Evolutionary conservation across 2,329 filamentous ascomycete species (phyloP).

Genomic region (Colletotrichum sojae): DNA sequence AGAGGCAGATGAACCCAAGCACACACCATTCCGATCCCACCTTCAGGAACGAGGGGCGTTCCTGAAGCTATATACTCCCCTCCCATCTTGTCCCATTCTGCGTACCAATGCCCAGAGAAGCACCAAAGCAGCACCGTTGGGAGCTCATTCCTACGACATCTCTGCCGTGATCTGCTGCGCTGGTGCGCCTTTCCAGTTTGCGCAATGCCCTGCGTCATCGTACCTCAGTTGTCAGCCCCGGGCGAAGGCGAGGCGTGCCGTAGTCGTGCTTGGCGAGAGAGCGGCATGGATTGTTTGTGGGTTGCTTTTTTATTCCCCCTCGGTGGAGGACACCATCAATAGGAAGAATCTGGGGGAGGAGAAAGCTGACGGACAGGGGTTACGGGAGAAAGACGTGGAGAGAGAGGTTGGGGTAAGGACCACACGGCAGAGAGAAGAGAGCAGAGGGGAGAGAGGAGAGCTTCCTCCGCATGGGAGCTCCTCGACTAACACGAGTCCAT

Average conservation of each 20-base stretch:
- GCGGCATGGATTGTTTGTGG: neutral
- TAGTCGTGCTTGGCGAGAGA: conserved; percentile 26
- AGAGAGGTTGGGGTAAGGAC: conserved; percentile 2
- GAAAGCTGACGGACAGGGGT: neutral
- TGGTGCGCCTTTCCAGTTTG: neutral
- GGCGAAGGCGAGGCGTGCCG: conserved; percentile 32
- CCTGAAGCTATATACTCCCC: conserved; percentile 3
- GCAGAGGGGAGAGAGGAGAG: neutral
- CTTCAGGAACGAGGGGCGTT: neutral
- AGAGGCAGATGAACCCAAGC: neutral
- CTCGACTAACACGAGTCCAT: neutral
- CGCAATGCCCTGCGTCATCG: conserved; percentile 33
- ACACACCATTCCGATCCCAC: neutral
- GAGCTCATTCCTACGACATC: conserved; percentile 3
- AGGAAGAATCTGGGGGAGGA: conserved; percentile 4
- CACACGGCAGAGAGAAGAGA: neutral
- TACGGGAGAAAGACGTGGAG: neutral
- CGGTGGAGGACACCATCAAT: neutral
- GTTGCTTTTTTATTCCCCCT: neutral
- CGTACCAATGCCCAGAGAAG: too few species aligned
- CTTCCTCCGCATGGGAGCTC: conserved; percentile 2
- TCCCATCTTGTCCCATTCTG: too few species aligned
- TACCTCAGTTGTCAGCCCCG: conserved; percentile 36
- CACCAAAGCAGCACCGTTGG: neutral
- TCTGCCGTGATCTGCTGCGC: neutral